Evolutionary conservation across 164 flowering plant species (phyloP).

Genomic region (Annona squamosa): DNA sequence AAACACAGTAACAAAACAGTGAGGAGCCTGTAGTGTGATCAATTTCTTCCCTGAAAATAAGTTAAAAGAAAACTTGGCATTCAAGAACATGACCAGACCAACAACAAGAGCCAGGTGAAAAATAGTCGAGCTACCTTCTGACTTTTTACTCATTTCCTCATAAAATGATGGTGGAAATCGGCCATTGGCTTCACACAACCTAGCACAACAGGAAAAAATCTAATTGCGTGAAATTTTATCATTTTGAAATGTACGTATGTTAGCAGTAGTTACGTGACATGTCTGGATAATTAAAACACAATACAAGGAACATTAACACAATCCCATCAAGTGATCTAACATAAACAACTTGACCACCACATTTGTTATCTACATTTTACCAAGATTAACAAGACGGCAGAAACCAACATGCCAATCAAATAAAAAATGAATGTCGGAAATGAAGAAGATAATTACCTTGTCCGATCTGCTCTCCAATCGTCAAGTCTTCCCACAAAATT

Average conservation of each 20-base stretch:
- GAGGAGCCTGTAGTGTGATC: background rate
- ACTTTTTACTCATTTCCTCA: conserved; percentile 7
- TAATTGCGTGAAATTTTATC: conserved; percentile 4
- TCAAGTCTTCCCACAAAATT: conserved; percentile 94
- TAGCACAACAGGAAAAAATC: conserved; percentile 11
- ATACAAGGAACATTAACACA: background rate
- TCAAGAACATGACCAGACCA: background rate
- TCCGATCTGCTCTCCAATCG: conserved; percentile 88
- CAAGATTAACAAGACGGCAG: background rate
- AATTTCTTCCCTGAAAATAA: background rate
- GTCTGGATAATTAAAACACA: background rate
- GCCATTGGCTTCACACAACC: conserved; percentile 3
- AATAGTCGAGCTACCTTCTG: conserved; percentile 6
- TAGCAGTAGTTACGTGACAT: background rate
- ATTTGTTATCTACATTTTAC: background rate
- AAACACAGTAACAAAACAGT: background rate
- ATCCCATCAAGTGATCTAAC: background rate
- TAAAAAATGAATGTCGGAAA: background rate
- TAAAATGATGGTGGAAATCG: conserved; percentile 4
- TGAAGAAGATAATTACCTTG: conserved; percentile 48
- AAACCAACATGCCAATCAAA: too few species aligned
- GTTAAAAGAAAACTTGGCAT: background rate
- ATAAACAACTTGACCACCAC: background rate
- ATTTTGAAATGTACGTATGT: background rate
- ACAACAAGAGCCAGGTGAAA: background rate